Base-by-base conservation (phyloP, 2,329 filamentous ascomycete species). In the Phaeosphaeriaceae sp. region DNA sequence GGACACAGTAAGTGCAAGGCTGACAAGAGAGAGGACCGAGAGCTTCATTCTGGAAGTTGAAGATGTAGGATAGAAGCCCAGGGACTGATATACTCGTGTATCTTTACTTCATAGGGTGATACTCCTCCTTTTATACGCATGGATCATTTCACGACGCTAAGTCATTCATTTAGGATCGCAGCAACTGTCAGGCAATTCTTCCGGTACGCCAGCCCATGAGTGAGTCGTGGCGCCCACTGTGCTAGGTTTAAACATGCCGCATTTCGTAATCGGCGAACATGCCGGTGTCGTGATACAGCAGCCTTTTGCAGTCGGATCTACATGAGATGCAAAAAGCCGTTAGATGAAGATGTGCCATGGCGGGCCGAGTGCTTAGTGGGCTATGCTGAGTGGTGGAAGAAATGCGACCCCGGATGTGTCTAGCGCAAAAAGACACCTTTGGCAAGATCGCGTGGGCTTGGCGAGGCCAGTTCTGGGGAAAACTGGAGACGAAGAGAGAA, bases 11-110 rank as follows among this genome's bases (percentile, higher is more conserved):
- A 64, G 48, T 5, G 57, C 46, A 15, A 66, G 42, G 4, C 57
- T 52, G 32, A 63, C 26, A 35, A 67, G 28, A 4, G 60, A 53
- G 17, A 60, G 34, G 17, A 63, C 23, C 38, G 63, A 61, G 38
- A 66, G 42, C 61, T 68, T 68, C 67, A 70, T 67, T 32, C 54
- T 56, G 51, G 36, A 37, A 34, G 13, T 28, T n/a, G 20, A 17
- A 33, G 40, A 28, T 38, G 32, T 16, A 46, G 16, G 42, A 42
- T 18, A 32, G 33, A 33, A 36, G 36, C 29, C 37, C 13, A 34
- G 30, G 33, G 39, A 26, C 28, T 39, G 29, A 29, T 42, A 38
- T 26, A 33, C n/a, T n/a, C n/a, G n/a, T n/a, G n/a, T n/a, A 41
- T 21, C 35, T 39, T 26, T 20, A 36, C n/a, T n/a, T 39, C 9